A percentile compares a stretch with the other conserved stretches of the same genome.
Conservation (phyloP, 257 asterid species). For the Solanum chilense region DNA sequence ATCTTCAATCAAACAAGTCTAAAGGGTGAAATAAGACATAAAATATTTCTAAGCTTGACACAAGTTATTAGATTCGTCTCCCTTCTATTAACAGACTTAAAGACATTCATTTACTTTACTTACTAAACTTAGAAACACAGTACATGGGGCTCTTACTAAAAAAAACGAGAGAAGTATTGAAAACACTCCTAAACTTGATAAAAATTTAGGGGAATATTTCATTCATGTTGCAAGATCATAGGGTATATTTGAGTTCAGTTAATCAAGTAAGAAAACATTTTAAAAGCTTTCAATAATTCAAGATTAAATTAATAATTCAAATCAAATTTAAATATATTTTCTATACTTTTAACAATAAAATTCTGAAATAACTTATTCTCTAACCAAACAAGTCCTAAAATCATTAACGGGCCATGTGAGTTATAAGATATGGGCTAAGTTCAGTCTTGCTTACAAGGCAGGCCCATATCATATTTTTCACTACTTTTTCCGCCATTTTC, state of each 20-base stretch:
- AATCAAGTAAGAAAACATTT: not conserved
- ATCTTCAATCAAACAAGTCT: not conserved
- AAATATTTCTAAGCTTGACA: not conserved
- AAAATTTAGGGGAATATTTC: too few species aligned
- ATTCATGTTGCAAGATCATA: too few species aligned
- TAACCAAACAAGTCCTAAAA: not conserved
- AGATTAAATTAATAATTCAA: too few species aligned
- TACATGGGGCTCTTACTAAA: not conserved
- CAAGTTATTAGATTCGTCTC: not conserved
- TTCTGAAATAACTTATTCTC: not conserved
- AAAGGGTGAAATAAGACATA: not conserved
- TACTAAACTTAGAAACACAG: not conserved
- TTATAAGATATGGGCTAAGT: not conserved
- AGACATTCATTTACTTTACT: not conserved
- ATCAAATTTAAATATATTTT: too few species aligned
- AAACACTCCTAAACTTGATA: not conserved
- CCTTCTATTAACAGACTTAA: not conserved
- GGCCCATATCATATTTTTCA: not conserved
- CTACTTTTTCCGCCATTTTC: not conserved
- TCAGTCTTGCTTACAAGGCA: not conserved
- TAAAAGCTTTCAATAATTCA: too few species aligned
- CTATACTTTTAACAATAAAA: too few species aligned
- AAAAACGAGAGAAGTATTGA: too few species aligned
- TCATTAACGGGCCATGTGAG: not conserved
- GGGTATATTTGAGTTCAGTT: not conserved